Conservation (phyloP, 2,329 filamentous ascomycete genomes). For the Eutypa lata region DNA sequence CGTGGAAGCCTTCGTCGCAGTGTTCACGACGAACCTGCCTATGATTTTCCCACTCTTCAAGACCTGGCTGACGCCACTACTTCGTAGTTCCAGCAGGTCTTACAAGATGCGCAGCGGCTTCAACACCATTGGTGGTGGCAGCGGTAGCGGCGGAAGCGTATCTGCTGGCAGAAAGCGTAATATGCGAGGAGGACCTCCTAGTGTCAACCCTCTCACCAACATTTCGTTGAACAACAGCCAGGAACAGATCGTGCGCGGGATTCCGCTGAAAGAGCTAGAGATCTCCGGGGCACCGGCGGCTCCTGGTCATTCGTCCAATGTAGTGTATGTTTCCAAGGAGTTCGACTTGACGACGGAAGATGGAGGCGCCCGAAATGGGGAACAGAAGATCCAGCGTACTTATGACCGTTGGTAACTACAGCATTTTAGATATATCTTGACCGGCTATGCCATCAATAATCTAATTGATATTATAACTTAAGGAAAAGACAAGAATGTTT, state of each 20-base stretch:
- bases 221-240: slow-evolving; percentile 40
- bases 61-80: slow-evolving; percentile 29
- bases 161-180: slow-evolving; percentile 18
- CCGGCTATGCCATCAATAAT: too few relatives aligned
- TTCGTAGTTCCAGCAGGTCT: slow-evolving; percentile 30
- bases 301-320: too few relatives aligned
- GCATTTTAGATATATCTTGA: too few relatives aligned
- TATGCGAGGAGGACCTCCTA: slow-evolving; percentile 14
- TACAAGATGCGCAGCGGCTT: slow-evolving; percentile 27
- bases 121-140: slow-evolving; percentile 35
- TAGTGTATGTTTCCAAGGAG: too few relatives aligned
- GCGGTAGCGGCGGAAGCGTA: slow-evolving; percentile 19
- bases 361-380: too few relatives aligned
- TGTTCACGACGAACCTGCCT: slow-evolving; percentile 39
- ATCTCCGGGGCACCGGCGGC: too few relatives aligned
- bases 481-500: too few relatives aligned
- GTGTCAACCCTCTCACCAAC: slow-evolving; percentile 32
- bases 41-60: slow-evolving; percentile 44
- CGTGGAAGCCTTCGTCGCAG: slow-evolving; percentile 41
- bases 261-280: too few relatives aligned
- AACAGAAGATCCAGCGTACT: too few relatives aligned
- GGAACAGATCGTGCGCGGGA: slow-evolving; percentile 35
- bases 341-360: too few relatives aligned
- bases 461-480: too few relatives aligned
- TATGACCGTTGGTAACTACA: too few relatives aligned